phyloP scores from a whole-genome alignment of 1,139 yeast species.

The Lodderomyces orthopsilosis region DNA sequence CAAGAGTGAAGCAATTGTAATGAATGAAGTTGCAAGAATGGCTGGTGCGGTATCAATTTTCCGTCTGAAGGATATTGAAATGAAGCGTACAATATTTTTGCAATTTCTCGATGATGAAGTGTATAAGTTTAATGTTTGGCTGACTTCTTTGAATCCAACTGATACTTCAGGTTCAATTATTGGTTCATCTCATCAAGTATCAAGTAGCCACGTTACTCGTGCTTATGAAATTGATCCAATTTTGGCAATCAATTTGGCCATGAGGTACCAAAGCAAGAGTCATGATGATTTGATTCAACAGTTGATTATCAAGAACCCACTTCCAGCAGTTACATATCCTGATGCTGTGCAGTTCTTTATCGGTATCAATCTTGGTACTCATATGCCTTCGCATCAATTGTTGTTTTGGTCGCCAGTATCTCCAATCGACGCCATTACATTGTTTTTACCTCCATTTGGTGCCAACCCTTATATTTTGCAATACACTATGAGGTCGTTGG shows the following conservation, averaged over 20 bases:
- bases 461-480: constrained; percentile 70
- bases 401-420: constrained; percentile 75
- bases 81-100: constrained; percentile 51
- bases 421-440: constrained; percentile 83
- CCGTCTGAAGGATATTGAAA: constrained; percentile 27
- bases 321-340: constrained; percentile 58
- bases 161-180: constrained; percentile 39
- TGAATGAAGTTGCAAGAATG: constrained; percentile 50
- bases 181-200: constrained; percentile 24
- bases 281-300: constrained; percentile 44
- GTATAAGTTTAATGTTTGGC: constrained; percentile 72
- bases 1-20: constrained; percentile 62
- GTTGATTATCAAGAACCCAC: constrained; percentile 55
- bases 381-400: constrained; percentile 44
- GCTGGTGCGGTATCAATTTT: constrained; percentile 24
- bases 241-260: constrained; percentile 69
- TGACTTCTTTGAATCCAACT: constrained; percentile 59
- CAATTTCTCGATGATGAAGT: constrained; percentile 77
- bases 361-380: constrained; percentile 41
- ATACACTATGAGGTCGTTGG: constrained; percentile 87
- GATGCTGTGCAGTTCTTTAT: constrained; percentile 63
- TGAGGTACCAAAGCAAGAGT: constrained; percentile 49
- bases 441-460: constrained; percentile 76
- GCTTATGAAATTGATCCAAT: constrained; percentile 73
- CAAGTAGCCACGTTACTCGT: constrained; percentile 34